Evolutionary conservation across 495 filamentous ascomycete genomes (phyloP).

Genomic region (Hypoxylon lenormandii): DNA sequence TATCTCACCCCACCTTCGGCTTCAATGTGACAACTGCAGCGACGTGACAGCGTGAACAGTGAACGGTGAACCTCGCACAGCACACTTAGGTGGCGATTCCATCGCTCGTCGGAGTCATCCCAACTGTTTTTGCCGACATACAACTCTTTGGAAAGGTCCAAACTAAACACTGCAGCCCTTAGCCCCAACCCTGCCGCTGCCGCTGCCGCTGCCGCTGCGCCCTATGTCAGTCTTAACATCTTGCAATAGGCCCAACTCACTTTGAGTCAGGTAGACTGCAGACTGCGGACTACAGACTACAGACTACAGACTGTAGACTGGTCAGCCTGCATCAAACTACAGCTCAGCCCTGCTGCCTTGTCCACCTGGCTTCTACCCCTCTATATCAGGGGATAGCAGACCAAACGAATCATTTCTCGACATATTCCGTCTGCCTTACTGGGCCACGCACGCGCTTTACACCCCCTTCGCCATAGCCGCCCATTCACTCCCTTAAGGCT

Average conservation of each 20-base stretch:
- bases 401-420: neutral
- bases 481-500: conserved; percentile 10
- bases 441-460: neutral
- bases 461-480: conserved; percentile 16
- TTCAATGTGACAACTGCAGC: conserved; percentile 12
- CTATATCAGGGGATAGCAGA: conserved; percentile 1
- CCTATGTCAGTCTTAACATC: neutral
- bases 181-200: too few species aligned
- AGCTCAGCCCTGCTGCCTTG: neutral
- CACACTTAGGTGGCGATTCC: neutral
- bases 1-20: neutral
- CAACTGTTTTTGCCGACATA: conserved; percentile 14
- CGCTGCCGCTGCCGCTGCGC: neutral
- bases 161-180: neutral
- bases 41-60: too few species aligned
- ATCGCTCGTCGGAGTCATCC: conserved; percentile 13
- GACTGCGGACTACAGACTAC: too few species aligned
- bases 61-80: conserved; percentile 12
- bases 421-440: conserved; percentile 23
- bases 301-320: neutral
- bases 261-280: neutral
- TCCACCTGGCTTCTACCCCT: too few species aligned
- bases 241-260: neutral
- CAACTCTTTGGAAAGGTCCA: neutral
- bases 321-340: conserved; percentile 15